Evolutionary conservation across 306 rosid species (phyloP), one percentile per base, ranked within the genome.

Genomic region (Cucurbita pepo): DNA sequence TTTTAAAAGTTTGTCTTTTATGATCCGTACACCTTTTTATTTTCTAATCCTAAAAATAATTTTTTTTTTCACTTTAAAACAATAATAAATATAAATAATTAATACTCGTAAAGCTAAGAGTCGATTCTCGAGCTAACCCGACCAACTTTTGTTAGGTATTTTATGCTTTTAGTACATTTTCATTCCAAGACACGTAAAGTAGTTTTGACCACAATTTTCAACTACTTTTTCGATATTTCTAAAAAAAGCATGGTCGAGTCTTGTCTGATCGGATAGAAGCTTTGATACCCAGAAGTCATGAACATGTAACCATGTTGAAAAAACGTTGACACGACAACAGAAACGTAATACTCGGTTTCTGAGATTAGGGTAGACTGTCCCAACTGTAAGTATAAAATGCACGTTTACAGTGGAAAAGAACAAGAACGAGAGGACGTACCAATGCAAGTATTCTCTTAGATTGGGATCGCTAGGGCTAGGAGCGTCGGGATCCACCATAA

Each of bases 401-500:
- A 56, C 0, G 34, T 30, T 30, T 30, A 30, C 3, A 30, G 34
- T 56, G 61, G 0, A 1, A 1, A 3, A 1, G 9, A 55, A 2
- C 6, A 36, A 55, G 34, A 30, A 30, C 34, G 34, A 30, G 2
- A 25, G 44, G 7, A 15, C 5, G 19, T 73, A 86, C 90, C 90
- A 86, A 75, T 86, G 90, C 82, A 86, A 77, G 77, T 86, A 86
- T 59, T 86, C 90, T 43, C 85, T 80, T 5, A 86, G 75, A 79
- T 11, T 77, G 74, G 90, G 90, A 19, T 84, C 86, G 53, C 90
- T 86, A 14, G 90, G 90, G 77, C 86, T 86, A 5, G 88, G 88
- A 47, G 90, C 90, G 78, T 86, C 90, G 34, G 90, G 88, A 67
- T 86, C 90, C 38, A 86, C 90, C 90, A 86, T 82, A 54, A 72